Percentiles rank a stretch among this genome's conserved stretches.
Evolutionary conservation across 192 early-diverging fungal species (phyloP).

Genomic region (Obelidium mucronatum): DNA sequence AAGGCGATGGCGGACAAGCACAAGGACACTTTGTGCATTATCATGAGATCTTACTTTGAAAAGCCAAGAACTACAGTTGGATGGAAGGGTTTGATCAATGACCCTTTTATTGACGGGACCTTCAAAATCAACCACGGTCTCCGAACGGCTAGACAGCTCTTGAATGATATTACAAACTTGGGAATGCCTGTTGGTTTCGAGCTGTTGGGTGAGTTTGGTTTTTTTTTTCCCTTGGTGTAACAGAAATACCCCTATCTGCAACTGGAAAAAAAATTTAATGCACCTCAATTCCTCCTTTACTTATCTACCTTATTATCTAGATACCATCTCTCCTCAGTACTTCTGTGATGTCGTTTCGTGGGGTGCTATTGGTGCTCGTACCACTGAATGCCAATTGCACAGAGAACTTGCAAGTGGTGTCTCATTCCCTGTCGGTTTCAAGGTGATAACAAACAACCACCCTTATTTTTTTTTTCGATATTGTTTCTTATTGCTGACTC

Average conservation of each 20-base stretch:
- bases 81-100: slow-evolving; percentile 92
- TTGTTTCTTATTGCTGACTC: not conserved
- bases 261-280: slow-evolving; percentile 94
- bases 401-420: slow-evolving; percentile 93
- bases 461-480: too few species aligned
- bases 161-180: slow-evolving; percentile 78
- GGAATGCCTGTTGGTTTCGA: slow-evolving; percentile 90
- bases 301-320: slow-evolving; percentile 42
- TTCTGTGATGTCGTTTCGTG: slow-evolving; percentile 91
- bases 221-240: slow-evolving; percentile 72
- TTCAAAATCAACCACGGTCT: slow-evolving; percentile 98
- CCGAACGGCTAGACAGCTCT: slow-evolving; percentile 79
- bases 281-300: slow-evolving; percentile 42
- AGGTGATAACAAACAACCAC: slow-evolving; percentile 46
- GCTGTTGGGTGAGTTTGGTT: slow-evolving; percentile 67
- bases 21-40: slow-evolving; percentile 80
- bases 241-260: slow-evolving; percentile 91
- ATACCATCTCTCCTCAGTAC: slow-evolving; percentile 97
- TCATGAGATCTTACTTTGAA: slow-evolving; percentile 99
- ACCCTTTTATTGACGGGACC: slow-evolving; percentile 65
- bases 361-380: slow-evolving; percentile 97
- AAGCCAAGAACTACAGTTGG: slow-evolving; percentile 97
- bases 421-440: slow-evolving; percentile 98
- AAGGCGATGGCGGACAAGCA: slow-evolving; percentile 68
- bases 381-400: slow-evolving; percentile 95